These are phyloP conservation scores for Hanseniaspora taiwanica DNA, from an alignment of 805 yeast genomes.

Conservation along the genomic window DNA sequence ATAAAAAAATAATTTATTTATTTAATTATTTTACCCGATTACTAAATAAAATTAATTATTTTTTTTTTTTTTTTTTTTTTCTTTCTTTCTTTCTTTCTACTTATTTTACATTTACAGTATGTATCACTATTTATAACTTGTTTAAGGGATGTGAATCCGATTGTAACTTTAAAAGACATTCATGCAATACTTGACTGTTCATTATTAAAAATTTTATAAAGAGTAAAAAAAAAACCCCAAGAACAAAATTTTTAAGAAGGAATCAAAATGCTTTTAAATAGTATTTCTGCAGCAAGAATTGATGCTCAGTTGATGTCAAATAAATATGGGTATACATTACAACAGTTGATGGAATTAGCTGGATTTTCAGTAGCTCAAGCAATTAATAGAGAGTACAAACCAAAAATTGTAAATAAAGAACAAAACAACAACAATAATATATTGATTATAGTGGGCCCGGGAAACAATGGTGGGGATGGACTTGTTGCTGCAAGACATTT, in stretches of 20 bases:
- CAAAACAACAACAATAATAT: slow-evolving; percentile 26
- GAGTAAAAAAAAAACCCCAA: neutral
- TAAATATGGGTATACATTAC: slow-evolving; percentile 31
- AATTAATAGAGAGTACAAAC: slow-evolving; percentile 52
- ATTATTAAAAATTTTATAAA: neutral
- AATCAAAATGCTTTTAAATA: slow-evolving; percentile 2
- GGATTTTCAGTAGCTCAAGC: slow-evolving; percentile 92
- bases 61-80: slow-evolving; percentile 1
- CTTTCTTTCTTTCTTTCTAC: no score
- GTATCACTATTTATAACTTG: no score
- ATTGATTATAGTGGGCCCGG: slow-evolving; percentile 81
- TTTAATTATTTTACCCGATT: no score
- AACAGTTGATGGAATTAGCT: slow-evolving; percentile 75
- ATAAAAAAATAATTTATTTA: neutral
- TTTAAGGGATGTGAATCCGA: no score
- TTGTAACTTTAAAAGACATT: no score
- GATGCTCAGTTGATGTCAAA: slow-evolving; percentile 83
- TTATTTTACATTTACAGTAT: no score
- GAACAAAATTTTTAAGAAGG: no score
- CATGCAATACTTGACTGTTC: no score
- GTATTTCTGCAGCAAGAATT: slow-evolving; percentile 52
- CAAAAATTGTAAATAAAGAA: neutral
- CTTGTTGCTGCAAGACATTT: slow-evolving; percentile 90
- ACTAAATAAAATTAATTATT: neutral
- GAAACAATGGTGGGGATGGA: slow-evolving; percentile 95